Percentiles rank a stretch among this genome's conserved stretches.
phyloP scores from a whole-genome alignment of 2,329 filamentous ascomycete genomes.

The Trichoderma oligosporum region DNA sequence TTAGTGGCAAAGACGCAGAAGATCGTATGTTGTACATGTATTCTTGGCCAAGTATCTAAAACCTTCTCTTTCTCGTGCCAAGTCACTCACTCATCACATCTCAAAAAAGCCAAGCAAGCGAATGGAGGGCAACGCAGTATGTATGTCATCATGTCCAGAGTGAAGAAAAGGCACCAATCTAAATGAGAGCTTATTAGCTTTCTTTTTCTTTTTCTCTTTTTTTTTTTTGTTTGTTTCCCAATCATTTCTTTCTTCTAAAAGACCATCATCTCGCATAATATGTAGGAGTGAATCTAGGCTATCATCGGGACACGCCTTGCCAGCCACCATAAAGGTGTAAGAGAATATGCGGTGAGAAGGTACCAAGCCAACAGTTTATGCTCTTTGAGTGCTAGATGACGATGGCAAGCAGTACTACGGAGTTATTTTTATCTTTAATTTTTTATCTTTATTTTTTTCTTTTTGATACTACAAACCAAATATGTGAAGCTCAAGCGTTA shows the following conservation, averaged over 20 bases:
- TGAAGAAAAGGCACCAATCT: constrained; percentile 1
- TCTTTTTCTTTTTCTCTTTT: neutral
- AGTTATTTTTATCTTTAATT: no score
- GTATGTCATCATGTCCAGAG: constrained; percentile 12
- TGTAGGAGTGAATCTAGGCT: constrained; percentile 20
- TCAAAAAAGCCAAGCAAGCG: constrained; percentile 11
- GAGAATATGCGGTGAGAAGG: constrained; percentile 22
- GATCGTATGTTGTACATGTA: neutral
- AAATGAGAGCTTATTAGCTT: neutral
- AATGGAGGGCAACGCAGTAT: constrained; percentile 2
- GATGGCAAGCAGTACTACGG: neutral
- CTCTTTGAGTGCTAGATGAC: constrained; percentile 7
- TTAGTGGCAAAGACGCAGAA: neutral
- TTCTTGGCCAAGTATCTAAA: neutral
- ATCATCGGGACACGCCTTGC: constrained; percentile 19
- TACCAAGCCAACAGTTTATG: constrained; percentile 6
- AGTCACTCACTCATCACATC: constrained; percentile 7
- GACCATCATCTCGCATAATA: constrained; percentile 20
- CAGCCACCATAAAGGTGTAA: neutral
- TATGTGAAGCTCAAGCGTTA: neutral
- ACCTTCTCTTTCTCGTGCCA: neutral
- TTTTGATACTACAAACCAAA: neutral
- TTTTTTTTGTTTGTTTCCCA: no score
- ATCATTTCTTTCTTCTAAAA: neutral
- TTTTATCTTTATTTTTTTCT: no score